Conservation (phyloP, 495 filamentous ascomycete species). For the Rostrohypoxylon terebratum region DNA sequence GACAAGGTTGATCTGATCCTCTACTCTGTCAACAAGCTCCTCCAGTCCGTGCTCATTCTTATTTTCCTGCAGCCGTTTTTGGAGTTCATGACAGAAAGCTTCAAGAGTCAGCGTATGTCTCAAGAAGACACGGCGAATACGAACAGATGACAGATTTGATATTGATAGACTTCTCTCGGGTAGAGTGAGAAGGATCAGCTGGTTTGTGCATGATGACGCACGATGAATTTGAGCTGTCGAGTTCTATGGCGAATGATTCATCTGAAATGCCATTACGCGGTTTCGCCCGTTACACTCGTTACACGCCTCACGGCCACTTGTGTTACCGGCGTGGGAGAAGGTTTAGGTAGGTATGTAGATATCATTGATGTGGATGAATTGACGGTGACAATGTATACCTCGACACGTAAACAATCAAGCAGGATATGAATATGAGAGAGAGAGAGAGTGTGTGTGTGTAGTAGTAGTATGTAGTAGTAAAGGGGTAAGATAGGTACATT, state of each 20-base stretch:
- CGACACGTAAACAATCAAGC: slow-evolving; percentile 13
- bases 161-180: slow-evolving; percentile 30
- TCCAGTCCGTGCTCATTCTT: slow-evolving; percentile 10
- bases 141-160: slow-evolving; percentile 44
- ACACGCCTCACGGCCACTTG: slow-evolving; percentile 4
- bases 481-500: background rate
- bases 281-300: slow-evolving; percentile 17
- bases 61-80: slow-evolving; percentile 38
- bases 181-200: slow-evolving; percentile 22
- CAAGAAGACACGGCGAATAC: slow-evolving; percentile 18
- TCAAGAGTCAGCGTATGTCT: slow-evolving; percentile 27
- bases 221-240: background rate
- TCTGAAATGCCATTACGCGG: slow-evolving; percentile 22
- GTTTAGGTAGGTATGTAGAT: too few species aligned
- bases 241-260: slow-evolving; percentile 15
- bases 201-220: slow-evolving; percentile 29
- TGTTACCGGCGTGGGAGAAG: slow-evolving; percentile 12
- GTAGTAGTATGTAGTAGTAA: too few species aligned
- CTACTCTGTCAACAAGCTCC: slow-evolving; percentile 35
- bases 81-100: slow-evolving; percentile 52
- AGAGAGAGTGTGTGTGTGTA: too few species aligned
- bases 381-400: slow-evolving; percentile 13
- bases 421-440: too few species aligned
- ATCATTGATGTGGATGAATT: slow-evolving; percentile 11
- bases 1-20: slow-evolving; percentile 39